phyloP scores from a whole-genome alignment of 345 rosid species.

The Excoecaria cochinchinensis region DNA sequence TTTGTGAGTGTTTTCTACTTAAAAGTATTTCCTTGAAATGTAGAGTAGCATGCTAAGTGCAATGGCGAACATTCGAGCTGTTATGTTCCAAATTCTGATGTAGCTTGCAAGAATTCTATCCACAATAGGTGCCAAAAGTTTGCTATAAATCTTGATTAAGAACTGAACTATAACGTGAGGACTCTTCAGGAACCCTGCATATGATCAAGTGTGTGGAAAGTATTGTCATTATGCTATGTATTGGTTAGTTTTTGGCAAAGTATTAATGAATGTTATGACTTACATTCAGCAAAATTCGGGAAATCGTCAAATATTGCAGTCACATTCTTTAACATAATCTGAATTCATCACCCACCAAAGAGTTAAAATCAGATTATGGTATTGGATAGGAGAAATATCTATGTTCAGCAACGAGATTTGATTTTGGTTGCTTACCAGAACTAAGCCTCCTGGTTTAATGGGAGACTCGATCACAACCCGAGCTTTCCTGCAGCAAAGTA shows the following conservation, averaged over 20 bases:
- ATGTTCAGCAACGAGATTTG: neutral
- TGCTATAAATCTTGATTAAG: constrained; percentile 35
- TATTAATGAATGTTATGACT: neutral
- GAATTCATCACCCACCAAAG: constrained; percentile 12
- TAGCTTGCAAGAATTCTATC: constrained; percentile 48
- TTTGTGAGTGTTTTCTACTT: constrained; percentile 25
- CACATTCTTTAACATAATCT: constrained; percentile 55
- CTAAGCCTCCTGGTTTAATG: constrained; percentile 72
- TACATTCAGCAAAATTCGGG: constrained; percentile 38
- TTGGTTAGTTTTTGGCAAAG: neutral
- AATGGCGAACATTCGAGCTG: constrained; percentile 32
- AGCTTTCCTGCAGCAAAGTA: constrained; percentile 53
- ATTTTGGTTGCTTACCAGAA: constrained; percentile 47
- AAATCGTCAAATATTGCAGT: constrained; percentile 57
- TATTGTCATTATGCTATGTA: neutral
- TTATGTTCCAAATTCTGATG: constrained; percentile 42
- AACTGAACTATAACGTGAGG: constrained; percentile 43
- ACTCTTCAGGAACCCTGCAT: constrained; percentile 67
- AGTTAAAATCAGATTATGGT: neutral
- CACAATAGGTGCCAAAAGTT: constrained; percentile 48
- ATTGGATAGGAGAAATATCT: neutral
- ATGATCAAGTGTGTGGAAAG: neutral
- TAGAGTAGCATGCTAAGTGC: constrained; percentile 37
- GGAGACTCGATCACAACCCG: constrained; percentile 63
- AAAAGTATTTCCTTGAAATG: constrained; percentile 39